A percentile compares a stretch with the other conserved stretches of the same genome.
These are phyloP conservation scores for Globisporangium heterothallicum DNA, from an alignment of 352 stramenopile genomes.

Conservation along the genomic window DNA sequence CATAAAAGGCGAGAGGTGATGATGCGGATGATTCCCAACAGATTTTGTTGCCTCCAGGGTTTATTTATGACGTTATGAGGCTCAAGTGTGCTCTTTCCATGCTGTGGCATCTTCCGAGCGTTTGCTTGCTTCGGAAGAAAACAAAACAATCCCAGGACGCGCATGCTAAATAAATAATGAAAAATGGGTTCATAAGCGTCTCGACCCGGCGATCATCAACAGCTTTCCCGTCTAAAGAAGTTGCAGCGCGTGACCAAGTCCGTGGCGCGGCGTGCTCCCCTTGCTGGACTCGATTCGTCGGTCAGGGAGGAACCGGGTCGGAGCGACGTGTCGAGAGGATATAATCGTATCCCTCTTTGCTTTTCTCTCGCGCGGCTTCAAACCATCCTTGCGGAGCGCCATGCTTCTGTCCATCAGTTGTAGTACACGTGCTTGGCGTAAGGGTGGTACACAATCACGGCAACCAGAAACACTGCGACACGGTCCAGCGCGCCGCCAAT, in stretches of 20 bases:
- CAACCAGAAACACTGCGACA: slow-evolving; percentile 37
- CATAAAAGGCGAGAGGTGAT: neutral
- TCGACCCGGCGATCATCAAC: no score
- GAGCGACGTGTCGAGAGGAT: no score
- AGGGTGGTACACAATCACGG: slow-evolving; percentile 42
- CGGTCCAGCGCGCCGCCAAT: slow-evolving; percentile 37
- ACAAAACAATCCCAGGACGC: no score
- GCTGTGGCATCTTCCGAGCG: neutral
- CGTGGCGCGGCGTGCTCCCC: no score
- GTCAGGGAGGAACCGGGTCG: no score
- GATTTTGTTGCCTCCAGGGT: neutral
- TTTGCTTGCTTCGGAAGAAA: neutral
- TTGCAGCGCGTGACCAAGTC: no score
- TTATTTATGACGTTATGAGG: slow-evolving; percentile 1
- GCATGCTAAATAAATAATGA: slow-evolving; percentile 8
- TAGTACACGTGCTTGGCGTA: slow-evolving; percentile 34
- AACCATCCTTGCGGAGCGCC: no score
- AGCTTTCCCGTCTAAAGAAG: no score
- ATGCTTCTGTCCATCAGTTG: neutral
- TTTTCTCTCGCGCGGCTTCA: neutral
- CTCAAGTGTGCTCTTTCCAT: neutral
- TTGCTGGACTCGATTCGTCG: no score
- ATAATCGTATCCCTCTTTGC: slow-evolving; percentile 3
- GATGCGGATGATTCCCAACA: no score
- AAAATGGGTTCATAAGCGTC: no score